Evolutionary conservation across 495 filamentous ascomycete genomes (phyloP).

Genomic region (Tuber indicum): DNA sequence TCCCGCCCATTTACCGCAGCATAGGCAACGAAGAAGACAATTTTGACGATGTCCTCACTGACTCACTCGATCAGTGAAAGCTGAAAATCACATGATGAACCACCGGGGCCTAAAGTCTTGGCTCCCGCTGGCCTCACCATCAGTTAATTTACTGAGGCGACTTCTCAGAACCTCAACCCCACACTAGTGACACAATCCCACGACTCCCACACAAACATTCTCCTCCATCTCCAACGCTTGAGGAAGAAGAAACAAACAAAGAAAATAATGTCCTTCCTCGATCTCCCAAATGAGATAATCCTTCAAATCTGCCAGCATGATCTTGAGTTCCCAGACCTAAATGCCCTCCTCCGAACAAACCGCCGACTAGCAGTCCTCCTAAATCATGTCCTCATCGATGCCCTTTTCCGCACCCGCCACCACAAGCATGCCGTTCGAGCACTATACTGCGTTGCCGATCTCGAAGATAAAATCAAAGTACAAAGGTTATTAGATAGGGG

Average conservation of each 20-base stretch:
- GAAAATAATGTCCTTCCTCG: constrained; percentile 2
- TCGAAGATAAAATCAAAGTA: constrained; percentile 4
- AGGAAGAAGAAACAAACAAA: background rate
- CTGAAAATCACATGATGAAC: background rate
- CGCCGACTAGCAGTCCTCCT: background rate
- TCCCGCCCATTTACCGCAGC: too few species aligned
- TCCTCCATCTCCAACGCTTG: background rate
- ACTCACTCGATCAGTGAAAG: background rate
- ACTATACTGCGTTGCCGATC: background rate
- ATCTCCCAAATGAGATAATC: constrained; percentile 3
- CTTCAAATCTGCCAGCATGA: constrained; percentile 3
- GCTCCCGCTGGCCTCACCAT: background rate
- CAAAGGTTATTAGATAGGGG: background rate
- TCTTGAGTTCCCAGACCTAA: background rate
- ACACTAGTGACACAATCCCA: background rate
- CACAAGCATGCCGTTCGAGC: background rate
- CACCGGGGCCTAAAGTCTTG: background rate
- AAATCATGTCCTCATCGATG: constrained; percentile 1
- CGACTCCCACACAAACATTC: background rate
- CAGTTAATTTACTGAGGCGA: background rate
- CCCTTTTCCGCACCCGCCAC: background rate
- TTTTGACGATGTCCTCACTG: background rate
- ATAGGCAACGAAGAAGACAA: background rate
- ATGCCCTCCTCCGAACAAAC: constrained; percentile 5
- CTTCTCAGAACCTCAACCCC: background rate